These are phyloP conservation scores for Gomphus bonarii DNA, from an alignment of 1,284 basidiomycete species.

Conservation along the genomic window DNA sequence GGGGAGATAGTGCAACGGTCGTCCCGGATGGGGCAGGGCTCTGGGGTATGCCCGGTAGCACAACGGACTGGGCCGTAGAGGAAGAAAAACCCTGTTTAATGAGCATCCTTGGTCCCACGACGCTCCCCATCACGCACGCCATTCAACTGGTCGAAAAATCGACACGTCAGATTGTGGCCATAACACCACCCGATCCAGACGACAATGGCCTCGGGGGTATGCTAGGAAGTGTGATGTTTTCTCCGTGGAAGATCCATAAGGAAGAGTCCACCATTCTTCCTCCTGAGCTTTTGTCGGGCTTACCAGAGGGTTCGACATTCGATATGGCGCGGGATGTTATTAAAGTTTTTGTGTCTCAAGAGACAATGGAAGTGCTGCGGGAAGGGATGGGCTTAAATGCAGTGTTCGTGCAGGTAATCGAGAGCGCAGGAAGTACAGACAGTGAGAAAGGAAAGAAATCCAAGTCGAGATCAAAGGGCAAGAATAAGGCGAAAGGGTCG, in stretches of 20 bases:
- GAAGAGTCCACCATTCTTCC: constrained; percentile 31
- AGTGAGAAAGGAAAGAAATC: constrained; percentile 24
- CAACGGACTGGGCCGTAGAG: constrained; percentile 7
- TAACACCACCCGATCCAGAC: neutral
- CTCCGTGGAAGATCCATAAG: constrained; percentile 38
- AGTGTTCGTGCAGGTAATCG: constrained; percentile 42
- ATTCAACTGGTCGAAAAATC: constrained; percentile 43
- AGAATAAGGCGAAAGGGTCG: neutral
- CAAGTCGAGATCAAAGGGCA: neutral
- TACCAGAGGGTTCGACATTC: constrained; percentile 12
- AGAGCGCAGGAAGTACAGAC: constrained; percentile 21
- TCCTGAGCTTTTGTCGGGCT: constrained; percentile 33
- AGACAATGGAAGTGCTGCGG: constrained; percentile 30
- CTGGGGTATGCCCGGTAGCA: neutral
- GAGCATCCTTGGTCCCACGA: constrained; percentile 33
- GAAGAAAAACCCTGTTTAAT: constrained; percentile 22
- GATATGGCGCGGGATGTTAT: constrained; percentile 44
- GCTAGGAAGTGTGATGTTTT: constrained; percentile 34
- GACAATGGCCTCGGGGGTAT: neutral
- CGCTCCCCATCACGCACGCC: constrained; percentile 36
- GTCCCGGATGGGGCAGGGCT: neutral
- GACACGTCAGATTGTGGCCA: constrained; percentile 32
- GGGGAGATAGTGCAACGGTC: neutral
- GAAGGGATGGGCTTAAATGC: constrained; percentile 47
- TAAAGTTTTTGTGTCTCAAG: constrained; percentile 39